Evolutionary conservation across 2,329 filamentous ascomycete species (phyloP), one percentile per base, ranked within the genome.

Genomic region (Pyrenophora tritici-repentis): DNA sequence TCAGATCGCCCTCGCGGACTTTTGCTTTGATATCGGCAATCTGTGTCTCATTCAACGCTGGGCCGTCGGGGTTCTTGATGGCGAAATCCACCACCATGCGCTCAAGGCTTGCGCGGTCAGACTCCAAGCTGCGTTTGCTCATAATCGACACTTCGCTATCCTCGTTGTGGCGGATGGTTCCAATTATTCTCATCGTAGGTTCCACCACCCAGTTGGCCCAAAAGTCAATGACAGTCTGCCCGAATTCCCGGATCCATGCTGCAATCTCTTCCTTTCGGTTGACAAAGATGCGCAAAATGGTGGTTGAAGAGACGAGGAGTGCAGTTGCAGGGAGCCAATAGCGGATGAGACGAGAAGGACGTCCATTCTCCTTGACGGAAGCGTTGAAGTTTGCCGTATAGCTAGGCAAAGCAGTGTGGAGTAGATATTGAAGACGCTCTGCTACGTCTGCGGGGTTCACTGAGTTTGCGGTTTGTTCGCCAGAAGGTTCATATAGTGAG

Each of bases 21-120:
- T 90, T 92, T 43, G 82, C 78, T 47, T 89, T 83, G 58, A 99
- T 88, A 9, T 88, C 82, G 7, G 83, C 80, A 26, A 96, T 85
- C 63, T 96, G 85, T 1, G 79, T 73, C 6, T 92, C 86, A 5
- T 80, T 86, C 29, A 92, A 76, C 6, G 81, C 73, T 5, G 79
- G 79, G 22, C 85, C 81, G 45, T 84, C 81, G 1, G 90, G 89
- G 65, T 91, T 91, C 62, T 96, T 91, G 8, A 87, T 78, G 4
- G 92, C 90, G 76, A 99, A 99, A 62, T 97, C 94, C 32, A 99
- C 88, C 3, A 99, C 95, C 94, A 99, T 99, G 40, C 94, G 87
- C 73, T 99, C 93, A 26, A 99, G 78, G 67, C 91, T 97, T 46
- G 91, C 90, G 26, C 91, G 86, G 70, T 99, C 94, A 1, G 92